Evolutionary conservation across 2,329 filamentous ascomycete genomes (phyloP).

Genomic region (Trichoderma guizhouense): DNA sequence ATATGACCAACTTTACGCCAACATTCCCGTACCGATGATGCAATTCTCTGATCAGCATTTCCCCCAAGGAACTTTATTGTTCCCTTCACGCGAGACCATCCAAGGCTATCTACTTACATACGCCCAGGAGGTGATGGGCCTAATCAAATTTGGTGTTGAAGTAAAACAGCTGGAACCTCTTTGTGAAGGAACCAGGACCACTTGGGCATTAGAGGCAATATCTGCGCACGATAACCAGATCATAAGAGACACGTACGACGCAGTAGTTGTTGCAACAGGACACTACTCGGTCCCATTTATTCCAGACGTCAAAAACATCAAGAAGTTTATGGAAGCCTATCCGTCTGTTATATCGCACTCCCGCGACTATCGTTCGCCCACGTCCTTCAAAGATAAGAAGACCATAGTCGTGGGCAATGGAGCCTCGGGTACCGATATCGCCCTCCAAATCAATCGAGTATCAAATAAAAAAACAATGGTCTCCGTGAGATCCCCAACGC

Average conservation of each 20-base stretch:
- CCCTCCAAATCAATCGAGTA: constrained; percentile 64
- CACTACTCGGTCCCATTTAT: constrained; percentile 70
- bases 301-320: constrained; percentile 59
- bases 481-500: constrained; percentile 54
- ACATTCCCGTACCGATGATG: constrained; percentile 82
- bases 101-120: constrained; percentile 72
- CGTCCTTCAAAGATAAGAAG: constrained; percentile 63
- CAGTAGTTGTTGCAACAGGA: constrained; percentile 70
- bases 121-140: constrained; percentile 60
- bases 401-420: constrained; percentile 82
- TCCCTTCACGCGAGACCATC: constrained; percentile 69
- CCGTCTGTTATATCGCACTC: constrained; percentile 67
- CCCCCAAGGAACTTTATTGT: constrained; percentile 61
- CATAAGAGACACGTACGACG: constrained; percentile 59
- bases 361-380: constrained; percentile 70
- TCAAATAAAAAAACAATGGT: constrained; percentile 58
- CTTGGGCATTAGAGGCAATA: constrained; percentile 61
- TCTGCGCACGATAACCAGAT: constrained; percentile 44
- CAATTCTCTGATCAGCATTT: constrained; percentile 69
- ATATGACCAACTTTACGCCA: constrained; percentile 82
- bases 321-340: constrained; percentile 55
- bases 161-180: constrained; percentile 56
- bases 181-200: constrained; percentile 32
- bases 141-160: constrained; percentile 68
- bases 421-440: constrained; percentile 83